Evolutionary conservation across 805 yeast genomes (phyloP), one percentile per base, ranked within the genome.

Genomic region (Candida endomychidarum): DNA sequence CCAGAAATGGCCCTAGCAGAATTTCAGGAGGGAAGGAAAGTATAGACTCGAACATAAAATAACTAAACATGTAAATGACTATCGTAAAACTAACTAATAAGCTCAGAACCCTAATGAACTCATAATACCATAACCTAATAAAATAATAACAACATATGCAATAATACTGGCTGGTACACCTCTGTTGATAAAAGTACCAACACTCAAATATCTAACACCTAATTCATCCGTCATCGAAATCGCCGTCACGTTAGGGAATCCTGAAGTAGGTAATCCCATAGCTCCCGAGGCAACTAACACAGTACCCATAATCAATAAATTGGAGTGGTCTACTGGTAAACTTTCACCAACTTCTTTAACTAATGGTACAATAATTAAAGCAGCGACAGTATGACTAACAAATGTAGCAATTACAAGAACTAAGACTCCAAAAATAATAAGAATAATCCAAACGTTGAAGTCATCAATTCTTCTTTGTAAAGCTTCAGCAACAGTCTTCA

Each of bases 311-410:
- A 67, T 56, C 50, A 67, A 59, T 34, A 67, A 54, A 38, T 58
- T 52, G 20, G 72, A 63, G 49, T 66, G 73, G 10, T 68, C 67
- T 21, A 54, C 50, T 6, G 61, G 58, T 57, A 67, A 56, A 11
- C 54, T 48, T 12, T 64, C 63, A 18, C 73, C 73, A 16, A 67
- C 63, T 45, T 67, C 72, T 40, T 60, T 52, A 19, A 67, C 71
- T 50, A 67, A 62, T 8, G 73, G 73, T 19, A 67, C 57, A 45
- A 67, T 63, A 40, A 67, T 67, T 34, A 67, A 57, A 4, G 73
- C 70, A 1, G 73, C 73, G 23, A 67, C 73, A 1, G 73, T 67
- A 51, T 67, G 73, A n/a, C 67, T 60, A 14, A 67, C 70, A 51
- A 67, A 67, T 0, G 73, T 67, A 19, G 73, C 72, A 45, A 67